Evolutionary conservation across 176 grass and related monocot species (phyloP).

Genomic region (Zizania latifolia): DNA sequence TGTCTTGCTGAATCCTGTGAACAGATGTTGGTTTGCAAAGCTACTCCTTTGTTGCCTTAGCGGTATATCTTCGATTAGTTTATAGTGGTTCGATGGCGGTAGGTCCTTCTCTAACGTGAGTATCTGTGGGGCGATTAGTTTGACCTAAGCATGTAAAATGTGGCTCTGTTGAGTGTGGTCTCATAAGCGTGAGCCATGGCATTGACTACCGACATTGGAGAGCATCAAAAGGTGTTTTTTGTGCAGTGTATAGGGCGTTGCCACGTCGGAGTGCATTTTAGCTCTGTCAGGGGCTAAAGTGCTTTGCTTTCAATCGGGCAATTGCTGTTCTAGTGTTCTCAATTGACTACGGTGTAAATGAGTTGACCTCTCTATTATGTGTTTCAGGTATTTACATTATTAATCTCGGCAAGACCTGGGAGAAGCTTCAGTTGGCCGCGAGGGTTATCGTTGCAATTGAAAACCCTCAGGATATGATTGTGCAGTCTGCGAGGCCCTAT

Average conservation of each 20-base stretch:
- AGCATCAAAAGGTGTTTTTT: background rate
- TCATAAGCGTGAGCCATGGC: no score
- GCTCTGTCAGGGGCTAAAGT: background rate
- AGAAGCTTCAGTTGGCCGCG: conserved; percentile 79
- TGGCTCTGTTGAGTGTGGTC: background rate
- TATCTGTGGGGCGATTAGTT: background rate
- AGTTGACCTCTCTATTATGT: background rate
- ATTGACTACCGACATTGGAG: background rate
- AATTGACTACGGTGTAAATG: background rate
- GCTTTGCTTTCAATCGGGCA: background rate
- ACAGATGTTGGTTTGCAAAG: background rate
- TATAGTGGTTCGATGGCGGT: background rate
- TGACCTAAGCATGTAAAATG: background rate
- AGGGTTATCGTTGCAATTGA: conserved; percentile 80
- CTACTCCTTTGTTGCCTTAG: background rate
- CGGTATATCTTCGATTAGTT: background rate
- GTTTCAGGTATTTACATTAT: conserved; percentile 75
- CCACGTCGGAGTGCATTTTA: background rate
- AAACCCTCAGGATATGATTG: conserved; percentile 85
- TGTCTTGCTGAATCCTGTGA: background rate
- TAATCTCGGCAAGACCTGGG: conserved; percentile 81
- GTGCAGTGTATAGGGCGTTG: background rate
- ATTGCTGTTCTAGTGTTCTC: background rate
- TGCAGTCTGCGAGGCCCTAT: conserved; percentile 87
- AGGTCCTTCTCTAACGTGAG: background rate